Conservation (phyloP, 2,329 filamentous ascomycete genomes). For the Venturia carpophila region DNA sequence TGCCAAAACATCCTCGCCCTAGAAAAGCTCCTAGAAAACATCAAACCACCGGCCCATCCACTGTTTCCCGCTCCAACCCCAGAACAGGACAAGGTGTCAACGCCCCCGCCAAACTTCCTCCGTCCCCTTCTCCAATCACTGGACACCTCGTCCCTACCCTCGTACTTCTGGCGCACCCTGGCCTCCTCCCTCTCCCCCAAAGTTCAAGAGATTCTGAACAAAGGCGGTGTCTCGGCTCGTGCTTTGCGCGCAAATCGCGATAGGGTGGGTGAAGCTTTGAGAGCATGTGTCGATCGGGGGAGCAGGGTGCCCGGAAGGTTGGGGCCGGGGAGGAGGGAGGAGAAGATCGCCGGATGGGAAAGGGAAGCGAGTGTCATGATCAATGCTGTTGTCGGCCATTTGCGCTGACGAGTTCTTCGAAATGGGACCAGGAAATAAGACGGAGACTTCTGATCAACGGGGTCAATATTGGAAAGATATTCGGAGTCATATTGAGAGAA, state of each 20-base stretch:
- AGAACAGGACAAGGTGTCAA: background rate
- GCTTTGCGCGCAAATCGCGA: constrained; percentile 70
- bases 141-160: constrained; percentile 78
- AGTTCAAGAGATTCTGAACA: constrained; percentile 75
- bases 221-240: constrained; percentile 76
- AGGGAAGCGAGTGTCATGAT: constrained; percentile 94
- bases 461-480: background rate
- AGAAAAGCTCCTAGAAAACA: constrained; percentile 64
- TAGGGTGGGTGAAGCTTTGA: constrained; percentile 65
- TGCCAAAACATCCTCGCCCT: constrained; percentile 91
- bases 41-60: constrained; percentile 61
- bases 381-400: constrained; percentile 26
- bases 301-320: constrained; percentile 52
- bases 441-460: background rate
- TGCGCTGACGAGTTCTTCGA: background rate
- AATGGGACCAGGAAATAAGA: no score
- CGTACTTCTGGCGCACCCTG: constrained; percentile 88
- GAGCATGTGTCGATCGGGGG: constrained; percentile 74
- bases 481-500: background rate
- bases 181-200: constrained; percentile 67
- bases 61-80: constrained; percentile 38
- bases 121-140: constrained; percentile 66
- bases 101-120: constrained; percentile 48
- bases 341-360: constrained; percentile 56
- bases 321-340: constrained; percentile 13